phyloP scores from a whole-genome alignment of 1,139 yeast genomes.

The Nakaseomyces sp. region DNA sequence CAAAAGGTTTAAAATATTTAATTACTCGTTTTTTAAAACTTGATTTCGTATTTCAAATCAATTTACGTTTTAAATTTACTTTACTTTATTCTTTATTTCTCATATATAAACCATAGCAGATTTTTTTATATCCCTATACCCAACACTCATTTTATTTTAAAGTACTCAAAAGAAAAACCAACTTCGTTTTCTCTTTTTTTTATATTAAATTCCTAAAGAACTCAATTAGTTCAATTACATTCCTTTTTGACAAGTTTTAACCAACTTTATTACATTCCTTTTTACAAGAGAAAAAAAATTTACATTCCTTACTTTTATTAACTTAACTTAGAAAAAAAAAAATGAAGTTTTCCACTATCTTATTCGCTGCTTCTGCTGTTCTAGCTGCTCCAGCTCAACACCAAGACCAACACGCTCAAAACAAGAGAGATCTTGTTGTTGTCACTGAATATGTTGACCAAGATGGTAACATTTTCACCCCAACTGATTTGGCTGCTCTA shows the following conservation, averaged over 20 bases:
- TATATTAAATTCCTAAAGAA: conserved; percentile 2
- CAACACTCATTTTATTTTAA: too few species aligned
- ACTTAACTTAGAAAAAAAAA: not conserved
- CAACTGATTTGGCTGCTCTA: conserved; percentile 15
- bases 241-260: not conserved
- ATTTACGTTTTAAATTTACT: too few species aligned
- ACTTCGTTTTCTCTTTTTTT: too few species aligned
- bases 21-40: too few species aligned
- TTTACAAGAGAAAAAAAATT: too few species aligned
- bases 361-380: conserved; percentile 17
- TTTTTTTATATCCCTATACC: too few species aligned
- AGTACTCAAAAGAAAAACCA: not conserved
- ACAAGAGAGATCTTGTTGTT: conserved; percentile 44
- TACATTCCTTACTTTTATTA: too few species aligned
- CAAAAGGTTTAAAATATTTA: too few species aligned
- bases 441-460: conserved; percentile 41
- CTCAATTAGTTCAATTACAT: conserved; percentile 1
- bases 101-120: too few species aligned
- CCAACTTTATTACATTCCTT: conserved; percentile 6
- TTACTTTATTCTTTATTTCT: too few species aligned
- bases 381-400: conserved; percentile 35
- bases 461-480: conserved; percentile 31
- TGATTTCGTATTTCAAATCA: too few species aligned
- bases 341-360: conserved; percentile 8
- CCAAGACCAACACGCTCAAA: conserved; percentile 50